Evolutionary conservation across 2,329 filamentous ascomycete species (phyloP), one percentile per base, ranked within the genome.

Genomic region (Decorospora gaudefroyi): DNA sequence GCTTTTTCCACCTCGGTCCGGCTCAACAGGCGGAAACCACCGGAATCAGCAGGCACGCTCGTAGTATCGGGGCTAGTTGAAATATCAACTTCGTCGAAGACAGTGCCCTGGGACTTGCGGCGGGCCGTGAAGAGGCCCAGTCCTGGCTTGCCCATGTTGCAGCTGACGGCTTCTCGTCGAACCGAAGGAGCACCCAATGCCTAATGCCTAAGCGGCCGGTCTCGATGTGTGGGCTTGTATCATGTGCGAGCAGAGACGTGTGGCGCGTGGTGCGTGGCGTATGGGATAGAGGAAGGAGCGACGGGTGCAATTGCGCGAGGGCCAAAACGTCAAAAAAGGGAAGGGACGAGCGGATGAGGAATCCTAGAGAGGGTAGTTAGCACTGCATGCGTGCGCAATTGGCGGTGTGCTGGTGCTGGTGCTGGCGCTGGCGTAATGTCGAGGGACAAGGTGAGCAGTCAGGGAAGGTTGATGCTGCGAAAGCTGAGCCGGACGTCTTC

Each of bases 51-150:
- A 21, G 55, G 48, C 8, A 53, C 39, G 10, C 58, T 50, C 6
- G 55, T 34, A n/a, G 46, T 44, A 25, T 65, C 57, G n/a, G 58
- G 58, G 40, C 58, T 61, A 17, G 53, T 49, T 16, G 55, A 38
- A 9, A 47, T 41, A 23, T 46, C 34, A 16, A 55, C 39, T 6
- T 68, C 64, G 8, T 70, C 68, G 22, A 72, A 49, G 15, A 53
- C 57, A 44, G 70, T 70, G 39, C 64, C 61, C 39, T 65, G 59
- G 16, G 69, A 72, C 59, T 70, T 72, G 19, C 69, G 62, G 18
- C 69, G 67, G 34, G 50, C 57, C 21, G 53, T 64, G 46, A 69
- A 65, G 43, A 67, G 55, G 12, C 62, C 59, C 11, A 69, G 55
- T 6, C 58, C 57, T 19, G 65, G 58, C 57, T 64, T 69, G 46